Conservation (phyloP, 1,284 basidiomycete genomes). For the Tilletia caries region DNA sequence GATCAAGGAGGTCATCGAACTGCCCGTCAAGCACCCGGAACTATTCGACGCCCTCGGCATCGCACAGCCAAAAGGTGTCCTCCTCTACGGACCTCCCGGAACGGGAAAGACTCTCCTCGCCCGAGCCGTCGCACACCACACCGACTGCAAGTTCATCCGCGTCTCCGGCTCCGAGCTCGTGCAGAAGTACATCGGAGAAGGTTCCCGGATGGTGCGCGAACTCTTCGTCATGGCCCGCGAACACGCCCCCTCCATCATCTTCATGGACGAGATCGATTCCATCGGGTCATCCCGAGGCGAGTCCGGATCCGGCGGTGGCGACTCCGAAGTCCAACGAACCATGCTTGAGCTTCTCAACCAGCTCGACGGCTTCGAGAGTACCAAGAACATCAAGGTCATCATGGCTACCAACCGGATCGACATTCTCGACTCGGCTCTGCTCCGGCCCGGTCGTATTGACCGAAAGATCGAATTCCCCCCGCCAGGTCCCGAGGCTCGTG, state of each 20-base stretch:
- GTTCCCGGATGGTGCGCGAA: conserved; percentile 73
- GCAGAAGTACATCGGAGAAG: conserved; percentile 98
- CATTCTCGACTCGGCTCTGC: conserved; percentile 88
- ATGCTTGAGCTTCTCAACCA: conserved; percentile 97
- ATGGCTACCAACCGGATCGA: conserved; percentile 99
- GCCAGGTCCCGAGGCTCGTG: conserved; percentile 93
- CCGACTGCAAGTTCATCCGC: conserved; percentile 95
- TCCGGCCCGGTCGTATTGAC: conserved; percentile 95
- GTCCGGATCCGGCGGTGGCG: conserved; percentile 68
- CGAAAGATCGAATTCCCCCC: conserved; percentile 99
- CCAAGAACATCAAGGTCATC: conserved; percentile 98
- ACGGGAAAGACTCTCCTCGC: conserved; percentile 53
- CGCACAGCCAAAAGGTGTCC: conserved; percentile 77
- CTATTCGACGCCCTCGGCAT: conserved; percentile 94
- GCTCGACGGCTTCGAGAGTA: conserved; percentile 93
- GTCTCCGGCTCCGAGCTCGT: conserved; percentile 93
- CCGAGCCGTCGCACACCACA: conserved; percentile 68
- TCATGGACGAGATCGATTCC: conserved; percentile 99
- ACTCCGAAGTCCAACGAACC: conserved; percentile 95
- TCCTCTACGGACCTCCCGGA: conserved; percentile 52
- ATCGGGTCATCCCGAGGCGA: conserved; percentile 92
- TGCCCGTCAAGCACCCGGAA: conserved; percentile 97
- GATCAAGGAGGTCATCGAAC: conserved; percentile 98
- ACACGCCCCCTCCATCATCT: conserved; percentile 98
- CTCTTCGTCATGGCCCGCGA: conserved; percentile 98